Evolutionary conservation across 1,139 yeast species (phyloP).

Genomic region (Kodamaea sp.): DNA sequence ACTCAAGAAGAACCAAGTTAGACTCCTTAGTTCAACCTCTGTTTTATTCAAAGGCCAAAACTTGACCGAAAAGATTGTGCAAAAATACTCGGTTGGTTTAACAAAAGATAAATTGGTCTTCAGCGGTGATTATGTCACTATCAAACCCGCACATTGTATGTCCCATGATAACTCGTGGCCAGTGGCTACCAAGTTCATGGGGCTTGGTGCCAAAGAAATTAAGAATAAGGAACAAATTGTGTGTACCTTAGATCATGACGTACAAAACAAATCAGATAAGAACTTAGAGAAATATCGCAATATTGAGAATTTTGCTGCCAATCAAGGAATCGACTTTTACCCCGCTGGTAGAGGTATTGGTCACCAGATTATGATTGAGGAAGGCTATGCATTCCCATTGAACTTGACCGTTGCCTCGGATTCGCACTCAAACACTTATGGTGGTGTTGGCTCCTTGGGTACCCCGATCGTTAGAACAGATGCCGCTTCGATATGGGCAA

Average conservation of each 20-base stretch:
- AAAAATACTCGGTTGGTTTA: constrained; percentile 82
- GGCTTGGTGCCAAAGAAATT: constrained; percentile 82
- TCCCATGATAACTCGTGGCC: constrained; percentile 99
- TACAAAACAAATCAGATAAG: constrained; percentile 85
- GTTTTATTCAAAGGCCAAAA: constrained; percentile 56
- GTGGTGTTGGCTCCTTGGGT: constrained; percentile 94
- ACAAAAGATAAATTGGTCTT: constrained; percentile 66
- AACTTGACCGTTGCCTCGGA: constrained; percentile 95
- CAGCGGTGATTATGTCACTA: constrained; percentile 93
- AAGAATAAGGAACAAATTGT: constrained; percentile 87
- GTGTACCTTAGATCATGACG: constrained; percentile 95
- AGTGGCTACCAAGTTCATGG: constrained; percentile 93
- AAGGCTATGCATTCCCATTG: constrained; percentile 95
- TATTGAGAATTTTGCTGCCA: constrained; percentile 81
- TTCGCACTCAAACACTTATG: constrained; percentile 96
- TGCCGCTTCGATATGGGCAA: constrained; percentile 99
- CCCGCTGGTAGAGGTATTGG: constrained; percentile 99
- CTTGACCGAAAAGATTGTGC: constrained; percentile 92
- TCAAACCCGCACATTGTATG: constrained; percentile 96
- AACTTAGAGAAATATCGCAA: constrained; percentile 83
- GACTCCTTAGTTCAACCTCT: constrained; percentile 9
- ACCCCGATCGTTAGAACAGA: constrained; percentile 98
- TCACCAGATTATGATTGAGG: constrained; percentile 98
- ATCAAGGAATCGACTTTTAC: constrained; percentile 94
- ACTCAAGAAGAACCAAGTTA: constrained; percentile 10